Percentiles rank a stretch among this genome's conserved stretches.
Conservation (phyloP, 169 alveolate species). For the Plasmodium berghei region DNA sequence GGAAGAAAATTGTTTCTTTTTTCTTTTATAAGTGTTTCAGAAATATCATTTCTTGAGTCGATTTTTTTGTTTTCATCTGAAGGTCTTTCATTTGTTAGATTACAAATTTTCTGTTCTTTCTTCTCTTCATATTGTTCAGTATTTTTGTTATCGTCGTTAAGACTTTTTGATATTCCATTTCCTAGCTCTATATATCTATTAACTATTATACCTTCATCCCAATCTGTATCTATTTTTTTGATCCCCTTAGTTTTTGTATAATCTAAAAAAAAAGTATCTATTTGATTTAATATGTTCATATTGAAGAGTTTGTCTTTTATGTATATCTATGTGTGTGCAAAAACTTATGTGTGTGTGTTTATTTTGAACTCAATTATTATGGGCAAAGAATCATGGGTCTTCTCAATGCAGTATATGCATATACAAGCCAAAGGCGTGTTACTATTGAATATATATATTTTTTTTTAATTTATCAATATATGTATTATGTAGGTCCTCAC, state of each 20-base stretch:
- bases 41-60: background rate
- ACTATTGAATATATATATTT: too few relatives aligned
- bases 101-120: background rate
- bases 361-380: too few relatives aligned
- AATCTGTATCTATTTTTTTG: conserved; percentile 34
- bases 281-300: conserved; percentile 67
- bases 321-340: too few relatives aligned
- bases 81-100: background rate
- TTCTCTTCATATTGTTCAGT: background rate
- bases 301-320: background rate
- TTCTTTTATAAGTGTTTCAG: conserved; percentile 5
- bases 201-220: conserved; percentile 76
- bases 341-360: too few relatives aligned
- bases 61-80: background rate
- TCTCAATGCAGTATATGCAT: too few relatives aligned
- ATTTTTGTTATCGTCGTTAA: background rate
- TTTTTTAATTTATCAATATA: too few relatives aligned
- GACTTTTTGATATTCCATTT: conserved; percentile 17
- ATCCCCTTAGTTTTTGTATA: conserved; percentile 40
- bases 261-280: conserved; percentile 33
- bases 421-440: too few relatives aligned
- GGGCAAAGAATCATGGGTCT: too few relatives aligned
- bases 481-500: too few relatives aligned
- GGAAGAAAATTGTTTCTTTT: conserved; percentile 7
- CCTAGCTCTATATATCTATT: conserved; percentile 65